phyloP scores from a whole-genome alignment of 2,329 filamentous ascomycete genomes.

The Arthrocladium fulminans region DNA sequence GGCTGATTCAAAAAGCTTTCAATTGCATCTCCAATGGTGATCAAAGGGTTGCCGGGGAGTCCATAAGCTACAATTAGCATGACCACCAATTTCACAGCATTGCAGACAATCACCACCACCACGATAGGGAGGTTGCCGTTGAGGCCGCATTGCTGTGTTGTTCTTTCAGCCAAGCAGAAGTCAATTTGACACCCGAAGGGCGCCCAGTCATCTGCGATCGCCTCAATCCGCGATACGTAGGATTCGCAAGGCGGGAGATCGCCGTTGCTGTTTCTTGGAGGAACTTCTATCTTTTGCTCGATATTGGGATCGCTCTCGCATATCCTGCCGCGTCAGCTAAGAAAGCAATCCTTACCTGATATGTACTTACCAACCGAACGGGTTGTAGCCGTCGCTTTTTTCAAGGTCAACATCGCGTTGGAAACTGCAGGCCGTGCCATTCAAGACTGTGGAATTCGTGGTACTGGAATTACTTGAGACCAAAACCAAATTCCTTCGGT shows the following conservation, averaged over 20 bases:
- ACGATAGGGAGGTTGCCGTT: constrained; percentile 20
- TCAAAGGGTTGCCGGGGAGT: constrained; percentile 19
- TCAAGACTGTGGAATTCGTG: background rate
- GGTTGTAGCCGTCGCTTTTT: background rate
- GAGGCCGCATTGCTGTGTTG: constrained; percentile 16
- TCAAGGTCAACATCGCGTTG: background rate
- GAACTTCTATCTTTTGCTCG: background rate
- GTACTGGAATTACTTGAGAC: constrained; percentile 11
- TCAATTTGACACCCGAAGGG: constrained; percentile 14
- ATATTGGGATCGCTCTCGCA: constrained; percentile 11
- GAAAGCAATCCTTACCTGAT: background rate
- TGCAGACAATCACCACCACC: constrained; percentile 16
- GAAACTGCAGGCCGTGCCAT: constrained; percentile 4
- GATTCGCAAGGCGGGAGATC: constrained; percentile 9
- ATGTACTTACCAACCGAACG: constrained; percentile 9
- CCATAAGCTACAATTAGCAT: constrained; percentile 18
- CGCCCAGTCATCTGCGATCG: constrained; percentile 12
- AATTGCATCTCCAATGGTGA: constrained; percentile 26
- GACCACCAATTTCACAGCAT: constrained; percentile 14
- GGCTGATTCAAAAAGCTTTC: constrained; percentile 24
- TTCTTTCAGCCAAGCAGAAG: constrained; percentile 18
- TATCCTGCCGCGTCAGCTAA: constrained; percentile 9
- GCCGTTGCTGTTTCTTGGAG: background rate
- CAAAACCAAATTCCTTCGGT: constrained; percentile 15
- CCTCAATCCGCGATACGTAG: constrained; percentile 9